These are phyloP conservation scores for Lepiota brunneoincarnata DNA, from an alignment of 768 basidiomycete species.

Conservation along the genomic window DNA sequence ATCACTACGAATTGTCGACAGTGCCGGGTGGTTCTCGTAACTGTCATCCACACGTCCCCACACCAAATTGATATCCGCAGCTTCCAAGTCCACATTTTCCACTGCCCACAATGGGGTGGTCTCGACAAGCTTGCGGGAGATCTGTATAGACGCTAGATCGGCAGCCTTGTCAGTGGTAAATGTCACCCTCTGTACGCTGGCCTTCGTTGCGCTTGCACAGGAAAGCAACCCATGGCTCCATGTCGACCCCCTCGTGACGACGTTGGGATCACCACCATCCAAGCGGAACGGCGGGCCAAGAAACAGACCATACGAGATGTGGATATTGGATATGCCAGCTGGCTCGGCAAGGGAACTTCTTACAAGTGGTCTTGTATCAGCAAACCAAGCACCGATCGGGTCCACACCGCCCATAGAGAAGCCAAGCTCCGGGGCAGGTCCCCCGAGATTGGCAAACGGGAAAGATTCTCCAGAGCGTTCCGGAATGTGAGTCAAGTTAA, in stretches of 20 bases:
- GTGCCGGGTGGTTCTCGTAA: not conserved
- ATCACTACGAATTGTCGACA: not conserved
- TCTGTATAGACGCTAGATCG: not conserved
- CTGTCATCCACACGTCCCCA: not conserved
- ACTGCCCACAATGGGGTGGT: not conserved
- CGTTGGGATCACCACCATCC: conserved; percentile 19
- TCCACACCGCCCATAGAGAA: not conserved
- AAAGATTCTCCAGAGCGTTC: conserved; percentile 14
- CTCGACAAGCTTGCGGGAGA: not conserved
- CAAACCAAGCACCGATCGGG: not conserved
- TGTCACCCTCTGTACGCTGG: not conserved
- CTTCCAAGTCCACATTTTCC: not conserved
- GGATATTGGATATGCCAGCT: conserved; percentile 18
- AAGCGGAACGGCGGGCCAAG: conserved; percentile 17
- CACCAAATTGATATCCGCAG: not conserved
- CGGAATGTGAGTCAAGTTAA: conserved; percentile 16
- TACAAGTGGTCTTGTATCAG: not conserved
- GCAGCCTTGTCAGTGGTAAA: not conserved
- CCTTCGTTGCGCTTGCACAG: conserved; percentile 17
- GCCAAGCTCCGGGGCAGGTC: no score
- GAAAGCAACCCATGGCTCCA: conserved; percentile 18
- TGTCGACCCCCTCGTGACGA: conserved; percentile 12
- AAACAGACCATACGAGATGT: conserved; percentile 16
- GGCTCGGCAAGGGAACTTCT: conserved; percentile 16
- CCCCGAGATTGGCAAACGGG: not conserved